Conservation (phyloP, 2,329 filamentous ascomycete species). For the Alternaria arbusti region DNA sequence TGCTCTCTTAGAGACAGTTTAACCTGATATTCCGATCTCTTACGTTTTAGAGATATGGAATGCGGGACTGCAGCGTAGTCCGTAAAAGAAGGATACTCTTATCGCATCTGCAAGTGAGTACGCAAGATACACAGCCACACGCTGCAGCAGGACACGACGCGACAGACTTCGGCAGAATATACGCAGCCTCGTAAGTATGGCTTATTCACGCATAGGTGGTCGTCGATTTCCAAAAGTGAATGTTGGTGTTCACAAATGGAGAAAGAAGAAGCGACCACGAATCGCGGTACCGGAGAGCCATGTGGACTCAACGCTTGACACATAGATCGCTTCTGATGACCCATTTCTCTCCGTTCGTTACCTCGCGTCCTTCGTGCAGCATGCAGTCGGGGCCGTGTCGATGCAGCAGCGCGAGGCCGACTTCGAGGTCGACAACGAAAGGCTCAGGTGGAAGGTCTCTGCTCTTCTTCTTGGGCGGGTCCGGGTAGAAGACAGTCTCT, state of each 20-base stretch:
- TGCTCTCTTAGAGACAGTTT: not conserved
- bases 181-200: not conserved
- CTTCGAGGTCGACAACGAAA: slow-evolving; percentile 75
- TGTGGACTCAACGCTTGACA: slow-evolving; percentile 57
- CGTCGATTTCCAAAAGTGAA: not conserved
- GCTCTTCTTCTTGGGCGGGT: slow-evolving; percentile 53
- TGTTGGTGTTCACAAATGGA: not conserved
- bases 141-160: not conserved
- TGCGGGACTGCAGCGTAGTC: not conserved
- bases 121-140: not conserved
- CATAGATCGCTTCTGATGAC: slow-evolving; percentile 85
- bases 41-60: not conserved
- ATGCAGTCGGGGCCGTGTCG: slow-evolving; percentile 89
- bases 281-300: not conserved
- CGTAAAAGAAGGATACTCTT: not conserved
- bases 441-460: slow-evolving; percentile 60
- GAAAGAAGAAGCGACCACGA: not conserved
- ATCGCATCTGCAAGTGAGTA: not conserved
- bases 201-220: not conserved
- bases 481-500: slow-evolving; percentile 89
- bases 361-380: slow-evolving; percentile 84
- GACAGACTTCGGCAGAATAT: not conserved
- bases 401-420: slow-evolving; percentile 86
- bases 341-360: slow-evolving; percentile 86
- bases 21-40: not conserved